Conservation (phyloP, 2,329 filamentous ascomycete species). For the Harringtonia aguacate region DNA sequence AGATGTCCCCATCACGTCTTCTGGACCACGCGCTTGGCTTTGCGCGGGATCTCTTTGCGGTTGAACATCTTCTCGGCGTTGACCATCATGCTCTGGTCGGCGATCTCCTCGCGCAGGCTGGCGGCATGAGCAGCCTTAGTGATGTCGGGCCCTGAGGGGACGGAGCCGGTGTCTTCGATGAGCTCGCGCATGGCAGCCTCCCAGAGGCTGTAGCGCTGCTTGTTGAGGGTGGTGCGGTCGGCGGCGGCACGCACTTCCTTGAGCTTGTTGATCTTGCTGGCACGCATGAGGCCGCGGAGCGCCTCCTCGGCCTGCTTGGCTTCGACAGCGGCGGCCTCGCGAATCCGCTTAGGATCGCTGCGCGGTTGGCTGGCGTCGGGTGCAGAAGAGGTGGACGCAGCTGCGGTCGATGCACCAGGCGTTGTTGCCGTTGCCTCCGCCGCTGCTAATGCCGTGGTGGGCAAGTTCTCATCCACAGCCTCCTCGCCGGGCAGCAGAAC, state of each 20-base stretch:
- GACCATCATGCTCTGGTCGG: constrained; percentile 55
- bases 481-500: constrained; percentile 9
- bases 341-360: constrained; percentile 45
- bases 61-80: constrained; percentile 43
- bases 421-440: constrained; percentile 11
- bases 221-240: constrained; percentile 38
- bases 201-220: constrained; percentile 48
- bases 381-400: constrained; percentile 19
- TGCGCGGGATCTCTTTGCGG: constrained; percentile 40
- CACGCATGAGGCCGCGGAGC: constrained; percentile 45
- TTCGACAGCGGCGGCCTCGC: constrained; percentile 47
- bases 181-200: constrained; percentile 50
- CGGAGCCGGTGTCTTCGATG: constrained; percentile 24
- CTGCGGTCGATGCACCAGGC: constrained; percentile 12
- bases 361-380: constrained; percentile 10
- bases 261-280: constrained; percentile 53
- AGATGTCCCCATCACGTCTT: too few relatives aligned
- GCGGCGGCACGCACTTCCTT: constrained; percentile 51
- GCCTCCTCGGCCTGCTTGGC: constrained; percentile 54
- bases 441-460: constrained; percentile 1
- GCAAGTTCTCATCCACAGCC: neutral
- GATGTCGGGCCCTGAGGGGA: neutral
- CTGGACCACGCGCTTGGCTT: constrained; percentile 21
- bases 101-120: constrained; percentile 34
- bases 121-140: constrained; percentile 1